Base-by-base conservation (phyloP, 768 basidiomycete genomes). In the Termitomyces eurrhizus region DNA sequence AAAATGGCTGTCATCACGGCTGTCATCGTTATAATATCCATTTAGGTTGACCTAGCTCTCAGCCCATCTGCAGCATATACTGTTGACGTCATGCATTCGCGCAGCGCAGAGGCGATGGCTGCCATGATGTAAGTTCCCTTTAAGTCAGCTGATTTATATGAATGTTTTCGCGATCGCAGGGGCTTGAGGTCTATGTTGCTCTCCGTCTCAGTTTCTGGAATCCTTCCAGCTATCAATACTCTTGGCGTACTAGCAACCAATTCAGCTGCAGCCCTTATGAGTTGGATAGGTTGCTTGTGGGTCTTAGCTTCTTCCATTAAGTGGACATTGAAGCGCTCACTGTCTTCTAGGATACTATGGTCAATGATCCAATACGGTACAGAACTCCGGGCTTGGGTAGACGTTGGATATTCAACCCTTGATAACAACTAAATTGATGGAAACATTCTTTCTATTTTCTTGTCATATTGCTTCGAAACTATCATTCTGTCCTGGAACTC, bases 31-130 rank as follows among this genome's bases (percentile, higher is more conserved):
- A 24, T 9, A 26, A 24, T 5, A 39, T 53, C 24, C 37, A 18
- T 32, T 36, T 49, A 88, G 87, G 78, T 84, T 18, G 82, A 88
- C 64, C 66, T 83, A 50, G 79, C 82, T 12, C 72, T 88, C 42
- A 78, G 79, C 8, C 86, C 87, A 0, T 74, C 75, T 18, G 76
- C 81, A 11, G 77, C 87, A 5, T 89, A 88, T 62, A 70, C 73
- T 33, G 79, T 89, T 5, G 89, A 90, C 62, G 70, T 88, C 13
- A 63, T 89, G 70, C 86, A 83, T 39, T 67, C 75, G 32, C 77
- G 79, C 24, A 88, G 88, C 62, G 85, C 88, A 3, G 87, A 90
- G 66, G 76, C 78, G n/a, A 77, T 80, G 70, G 87, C 85, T 3
- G 86, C 82, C 0, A 75, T 73, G 56, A 73, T 72, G 88, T 88